Evolutionary conservation across 1,284 basidiomycete genomes (phyloP), one percentile per base, ranked within the genome.

Genomic region (Apiotrichum porosum): DNA sequence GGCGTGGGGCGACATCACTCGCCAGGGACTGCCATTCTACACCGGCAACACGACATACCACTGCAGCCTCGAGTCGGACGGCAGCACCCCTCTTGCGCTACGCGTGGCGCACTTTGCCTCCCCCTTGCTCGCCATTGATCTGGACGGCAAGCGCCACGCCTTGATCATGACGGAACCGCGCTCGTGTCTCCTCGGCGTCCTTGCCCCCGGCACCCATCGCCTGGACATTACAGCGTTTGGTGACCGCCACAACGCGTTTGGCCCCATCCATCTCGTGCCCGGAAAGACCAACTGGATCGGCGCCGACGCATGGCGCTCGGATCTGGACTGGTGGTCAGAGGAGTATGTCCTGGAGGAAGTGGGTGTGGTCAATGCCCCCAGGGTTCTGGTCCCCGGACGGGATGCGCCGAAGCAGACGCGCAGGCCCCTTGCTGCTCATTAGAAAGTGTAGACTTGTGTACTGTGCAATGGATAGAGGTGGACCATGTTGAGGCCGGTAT

Each of bases 11-110:
- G 63, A 63, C 31, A 49, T 57, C 32, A 60, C 58, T 5, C 47
- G 56, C 19, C 61, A 63, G 32, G 48, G 49, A n/a, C 37, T 61
- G 19, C 61, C 63, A 1, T 65, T 65, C 47, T 65, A 65, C 49
- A 47, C 58, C 13, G 63, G 59, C 23, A 63, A 63, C 42, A 35
- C 63, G 23, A 56, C 46, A 2, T 63, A 61, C 41, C 55, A 61
- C 39, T 56, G 49, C 37, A 37, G 38, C 3, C 35, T 62, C n/a
- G 21, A 45, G 13, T 35, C 43, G 12, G 30, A 42, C 21, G 50
- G 46, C 4, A 33, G 42, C 8, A 40, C 24, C n/a, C 42, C 52
- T 9, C 31, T 50, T 6, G 54, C 54, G 12, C 15, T 62, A 14
- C 38, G 50, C 22, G 55, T 51, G 8, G 44, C 57, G n/a, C 56